Percentiles rank a stretch among this genome's conserved stretches.
phyloP scores from a whole-genome alignment of 73 alveolate species.

The Paramecium sexaurelia region DNA sequence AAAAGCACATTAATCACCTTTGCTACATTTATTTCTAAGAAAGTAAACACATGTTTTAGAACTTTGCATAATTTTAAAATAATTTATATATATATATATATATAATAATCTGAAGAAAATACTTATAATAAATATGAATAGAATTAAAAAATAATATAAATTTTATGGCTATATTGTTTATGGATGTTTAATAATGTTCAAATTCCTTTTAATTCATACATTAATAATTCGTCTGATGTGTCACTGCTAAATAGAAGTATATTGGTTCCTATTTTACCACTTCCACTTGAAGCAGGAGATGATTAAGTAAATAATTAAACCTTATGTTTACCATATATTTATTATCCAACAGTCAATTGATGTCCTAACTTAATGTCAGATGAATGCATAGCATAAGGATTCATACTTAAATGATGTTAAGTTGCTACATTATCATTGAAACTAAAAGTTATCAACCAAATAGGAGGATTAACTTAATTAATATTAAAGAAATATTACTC shows the following conservation, averaged over 20 bases:
- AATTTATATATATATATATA: not conserved
- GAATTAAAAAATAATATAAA: too few species aligned
- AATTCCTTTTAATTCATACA: conserved; percentile 23
- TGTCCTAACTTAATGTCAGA: conserved; percentile 14
- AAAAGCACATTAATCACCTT: not conserved
- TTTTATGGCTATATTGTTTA: not conserved
- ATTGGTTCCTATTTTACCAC: conserved; percentile 14
- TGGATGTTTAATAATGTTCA: not conserved
- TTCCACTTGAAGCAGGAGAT: conserved; percentile 17
- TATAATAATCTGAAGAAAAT: too few species aligned
- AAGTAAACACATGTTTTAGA: not conserved
- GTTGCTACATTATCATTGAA: conserved; percentile 35
- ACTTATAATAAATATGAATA: too few species aligned
- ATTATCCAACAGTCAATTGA: not conserved
- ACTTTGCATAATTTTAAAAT: not conserved
- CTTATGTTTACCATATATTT: conserved; percentile 26
- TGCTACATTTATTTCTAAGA: not conserved
- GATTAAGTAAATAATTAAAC: conserved; percentile 4
- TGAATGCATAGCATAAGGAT: conserved; percentile 56
- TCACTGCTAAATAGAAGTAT: conserved; percentile 6
- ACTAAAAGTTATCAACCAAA: conserved; percentile 37
- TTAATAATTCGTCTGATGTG: conserved; percentile 6
- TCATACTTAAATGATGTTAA: conserved; percentile 28
- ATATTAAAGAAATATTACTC: not conserved
- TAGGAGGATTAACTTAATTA: conserved; percentile 39